Evolutionary conservation across 148 eudicot genomes (phyloP).

Genomic region (Polygonum aviculare): DNA sequence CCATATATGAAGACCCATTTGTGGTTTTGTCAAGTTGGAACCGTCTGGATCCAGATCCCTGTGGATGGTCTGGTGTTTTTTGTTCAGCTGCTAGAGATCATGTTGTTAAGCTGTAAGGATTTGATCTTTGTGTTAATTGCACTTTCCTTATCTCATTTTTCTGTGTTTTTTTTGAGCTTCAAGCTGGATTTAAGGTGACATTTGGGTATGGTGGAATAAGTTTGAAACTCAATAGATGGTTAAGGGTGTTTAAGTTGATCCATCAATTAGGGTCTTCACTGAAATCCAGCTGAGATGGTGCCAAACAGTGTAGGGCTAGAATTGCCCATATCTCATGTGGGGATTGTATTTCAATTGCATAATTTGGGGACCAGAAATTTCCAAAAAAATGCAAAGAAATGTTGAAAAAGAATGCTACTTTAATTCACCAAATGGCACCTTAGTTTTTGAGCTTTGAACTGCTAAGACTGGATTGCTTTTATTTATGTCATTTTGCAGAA

Average conservation of each 20-base stretch:
- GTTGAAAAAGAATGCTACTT: too few relatives aligned
- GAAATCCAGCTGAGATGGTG: neutral
- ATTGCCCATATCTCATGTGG: too few relatives aligned
- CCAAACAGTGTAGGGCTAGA: too few relatives aligned
- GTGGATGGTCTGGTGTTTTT: constrained; percentile 69
- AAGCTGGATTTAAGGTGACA: neutral
- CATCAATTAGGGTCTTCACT: neutral
- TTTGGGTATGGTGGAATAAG: neutral
- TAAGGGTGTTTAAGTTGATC: neutral
- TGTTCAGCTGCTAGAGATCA: constrained; percentile 54
- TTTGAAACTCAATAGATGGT: neutral
- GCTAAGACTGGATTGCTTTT: neutral
- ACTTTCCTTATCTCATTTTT: neutral
- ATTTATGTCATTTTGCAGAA: constrained; percentile 38
- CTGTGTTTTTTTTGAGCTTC: neutral
- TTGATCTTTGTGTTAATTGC: constrained; percentile 28
- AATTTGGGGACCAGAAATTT: neutral
- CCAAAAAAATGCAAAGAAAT: too few relatives aligned
- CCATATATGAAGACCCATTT: constrained; percentile 79
- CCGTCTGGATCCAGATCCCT: constrained; percentile 69
- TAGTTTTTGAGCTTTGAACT: neutral
- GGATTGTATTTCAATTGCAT: neutral
- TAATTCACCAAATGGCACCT: neutral
- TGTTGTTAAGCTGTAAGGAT: constrained; percentile 72
- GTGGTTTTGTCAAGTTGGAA: constrained; percentile 82